Evolutionary conservation across 1,284 basidiomycete species (phyloP).

Genomic region (Stygiomarasmius scandens): DNA sequence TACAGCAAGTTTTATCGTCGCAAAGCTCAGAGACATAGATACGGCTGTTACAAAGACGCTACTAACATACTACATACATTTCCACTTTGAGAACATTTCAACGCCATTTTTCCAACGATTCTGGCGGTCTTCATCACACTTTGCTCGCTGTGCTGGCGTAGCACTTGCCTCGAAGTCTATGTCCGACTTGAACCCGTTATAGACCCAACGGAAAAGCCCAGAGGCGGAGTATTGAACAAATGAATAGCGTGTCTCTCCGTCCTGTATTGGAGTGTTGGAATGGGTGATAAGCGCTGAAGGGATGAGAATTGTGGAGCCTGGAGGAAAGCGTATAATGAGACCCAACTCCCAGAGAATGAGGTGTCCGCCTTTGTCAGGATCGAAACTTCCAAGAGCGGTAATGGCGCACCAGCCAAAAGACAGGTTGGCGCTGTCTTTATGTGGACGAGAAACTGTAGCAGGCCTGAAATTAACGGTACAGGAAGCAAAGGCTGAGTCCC

Average conservation of each 20-base stretch:
- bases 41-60: too few relatives aligned
- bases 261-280: neutral
- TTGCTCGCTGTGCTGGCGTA: too few relatives aligned
- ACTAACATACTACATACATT: too few relatives aligned
- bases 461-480: slow-evolving; percentile 2
- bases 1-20: too few relatives aligned
- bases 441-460: neutral
- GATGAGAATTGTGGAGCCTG: slow-evolving; percentile 6
- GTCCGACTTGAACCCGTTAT: neutral
- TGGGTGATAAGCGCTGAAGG: neutral
- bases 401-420: slow-evolving; percentile 2
- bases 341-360: slow-evolving; percentile 3
- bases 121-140: too few relatives aligned
- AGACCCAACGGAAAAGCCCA: slow-evolving; percentile 4
- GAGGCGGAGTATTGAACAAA: slow-evolving; percentile 6
- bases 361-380: slow-evolving; percentile 7
- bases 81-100: too few relatives aligned
- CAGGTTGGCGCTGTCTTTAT: neutral
- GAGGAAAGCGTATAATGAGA: slow-evolving; percentile 1
- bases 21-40: too few relatives aligned
- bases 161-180: too few relatives aligned
- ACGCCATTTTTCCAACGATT: too few relatives aligned
- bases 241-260: slow-evolving; percentile 1
- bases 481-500: neutral
- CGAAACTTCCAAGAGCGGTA: neutral